phyloP scores from a whole-genome alignment of 1,284 basidiomycete genomes.

The Pyrrhoderma noxium region DNA sequence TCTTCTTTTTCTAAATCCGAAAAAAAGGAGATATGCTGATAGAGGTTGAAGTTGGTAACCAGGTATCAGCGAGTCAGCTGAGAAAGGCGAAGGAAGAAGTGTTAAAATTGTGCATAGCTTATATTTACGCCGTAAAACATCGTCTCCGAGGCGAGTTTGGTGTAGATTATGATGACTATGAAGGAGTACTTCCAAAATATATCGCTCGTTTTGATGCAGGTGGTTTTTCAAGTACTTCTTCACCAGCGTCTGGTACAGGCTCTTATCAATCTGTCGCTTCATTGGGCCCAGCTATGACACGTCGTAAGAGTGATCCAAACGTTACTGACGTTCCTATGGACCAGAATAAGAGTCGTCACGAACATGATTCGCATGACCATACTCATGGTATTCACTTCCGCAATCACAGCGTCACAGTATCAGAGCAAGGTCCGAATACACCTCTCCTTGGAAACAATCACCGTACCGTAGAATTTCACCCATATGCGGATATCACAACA shows the following conservation, averaged over 20 bases:
- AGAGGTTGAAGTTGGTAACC: constrained; percentile 24
- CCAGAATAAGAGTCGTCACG: background rate
- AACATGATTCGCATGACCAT: background rate
- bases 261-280: constrained; percentile 12
- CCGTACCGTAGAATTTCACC: constrained; percentile 54
- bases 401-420: constrained; percentile 32
- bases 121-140: constrained; percentile 66
- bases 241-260: constrained; percentile 5
- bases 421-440: constrained; percentile 35
- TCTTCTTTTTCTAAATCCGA: constrained; percentile 21
- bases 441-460: constrained; percentile 53
- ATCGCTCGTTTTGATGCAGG: constrained; percentile 62
- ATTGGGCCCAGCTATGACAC: constrained; percentile 1
- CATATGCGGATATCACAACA: constrained; percentile 44
- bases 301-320: constrained; percentile 1
- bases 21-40: too few relatives aligned
- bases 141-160: constrained; percentile 75
- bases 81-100: constrained; percentile 64
- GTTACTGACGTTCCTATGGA: background rate
- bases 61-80: constrained; percentile 49
- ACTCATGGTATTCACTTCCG: constrained; percentile 11
- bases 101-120: constrained; percentile 62
- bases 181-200: constrained; percentile 54
- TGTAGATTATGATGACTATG: constrained; percentile 56
- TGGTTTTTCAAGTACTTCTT: constrained; percentile 37